Evolutionary conservation across 352 stramenopile species (phyloP).

Genomic region (Pythium periplocum): DNA sequence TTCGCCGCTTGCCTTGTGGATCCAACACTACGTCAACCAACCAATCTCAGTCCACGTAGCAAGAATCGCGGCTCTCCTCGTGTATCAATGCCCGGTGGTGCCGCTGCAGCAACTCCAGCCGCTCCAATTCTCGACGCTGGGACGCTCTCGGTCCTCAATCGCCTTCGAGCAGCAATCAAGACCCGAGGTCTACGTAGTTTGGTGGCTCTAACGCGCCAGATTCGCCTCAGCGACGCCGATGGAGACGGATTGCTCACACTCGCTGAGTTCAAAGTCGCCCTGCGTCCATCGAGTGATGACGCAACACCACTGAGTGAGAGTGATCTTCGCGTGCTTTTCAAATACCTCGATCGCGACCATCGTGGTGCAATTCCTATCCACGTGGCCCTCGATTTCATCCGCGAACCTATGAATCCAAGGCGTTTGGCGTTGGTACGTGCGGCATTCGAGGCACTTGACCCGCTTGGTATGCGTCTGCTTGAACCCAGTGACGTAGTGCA

Average conservation of each 20-base stretch:
- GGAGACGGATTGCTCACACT: constrained; percentile 56
- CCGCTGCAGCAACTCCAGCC: not conserved
- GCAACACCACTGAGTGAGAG: constrained; percentile 48
- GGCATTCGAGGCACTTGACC: constrained; percentile 44
- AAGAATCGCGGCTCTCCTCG: constrained; percentile 6
- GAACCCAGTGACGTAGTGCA: constrained; percentile 62
- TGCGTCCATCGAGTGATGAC: constrained; percentile 33
- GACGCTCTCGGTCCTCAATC: constrained; percentile 48
- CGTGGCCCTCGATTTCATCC: constrained; percentile 79
- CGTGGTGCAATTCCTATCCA: constrained; percentile 64
- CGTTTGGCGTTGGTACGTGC: constrained; percentile 63
- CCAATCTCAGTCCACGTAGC: constrained; percentile 7
- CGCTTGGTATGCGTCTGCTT: constrained; percentile 13
- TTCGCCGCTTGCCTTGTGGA: constrained; percentile 60
- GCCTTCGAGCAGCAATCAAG: constrained; percentile 40
- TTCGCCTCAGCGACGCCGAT: constrained; percentile 71
- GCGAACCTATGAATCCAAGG: constrained; percentile 66
- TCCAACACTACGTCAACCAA: constrained; percentile 26
- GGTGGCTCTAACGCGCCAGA: constrained; percentile 57
- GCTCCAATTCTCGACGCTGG: constrained; percentile 39
- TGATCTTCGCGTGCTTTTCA: constrained; percentile 72
- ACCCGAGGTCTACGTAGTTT: constrained; percentile 50
- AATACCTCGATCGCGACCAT: constrained; percentile 70
- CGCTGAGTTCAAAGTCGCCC: constrained; percentile 68
- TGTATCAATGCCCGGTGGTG: not conserved